Base-by-base conservation (phyloP, 768 basidiomycete species). In the Zangia roseola region DNA sequence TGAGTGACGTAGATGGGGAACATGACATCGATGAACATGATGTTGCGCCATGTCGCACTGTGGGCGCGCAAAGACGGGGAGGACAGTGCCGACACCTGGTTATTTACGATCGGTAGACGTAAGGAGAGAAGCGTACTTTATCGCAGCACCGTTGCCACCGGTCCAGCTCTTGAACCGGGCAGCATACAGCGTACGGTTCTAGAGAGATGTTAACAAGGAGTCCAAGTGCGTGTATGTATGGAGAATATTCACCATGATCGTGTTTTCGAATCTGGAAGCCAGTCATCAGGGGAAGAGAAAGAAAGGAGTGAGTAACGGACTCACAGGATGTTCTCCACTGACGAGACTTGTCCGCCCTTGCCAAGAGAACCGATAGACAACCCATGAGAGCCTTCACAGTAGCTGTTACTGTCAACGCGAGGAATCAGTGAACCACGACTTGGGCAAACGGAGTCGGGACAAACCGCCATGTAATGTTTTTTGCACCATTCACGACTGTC, bases 161-260 rank as follows among this genome's bases (percentile, higher is more conserved):
- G 79, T 77, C 81, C 81, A 83, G 58, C 82, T 83, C 68, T 83
- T 83, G 69, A 83, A 84, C 10, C 82, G 74, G n/a, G 81, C 82
- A 7, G 69, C 82, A 48, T 83, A 83, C 3, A 82, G 63, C 0
- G 74, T 63, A 44, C 74, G 72, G 53, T 74, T 75, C 80, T 82
- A 47, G 30, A 28, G 30, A 7, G 6, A 31, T 31, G 6, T 14
- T 14, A 14, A 14, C 13, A 4, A 31, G 12, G 30, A 31, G 13
- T 31, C 8, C 12, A 14, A 14, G 30, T 10, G 12, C n/a, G n/a
- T n/a, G 6, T 6, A 31, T 14, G 13, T 14, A 31, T 3, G 3
- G 14, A 31, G 30, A 10, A 14, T 7, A 31, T 31, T 41, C 10
- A 31, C 21, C 45, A 43, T 40, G 28, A 16, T 36, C 17, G 35